Evolutionary conservation across 257 asterid species (phyloP), one percentile per base, ranked within the genome.

Genomic region (Verbascum thapsus): DNA sequence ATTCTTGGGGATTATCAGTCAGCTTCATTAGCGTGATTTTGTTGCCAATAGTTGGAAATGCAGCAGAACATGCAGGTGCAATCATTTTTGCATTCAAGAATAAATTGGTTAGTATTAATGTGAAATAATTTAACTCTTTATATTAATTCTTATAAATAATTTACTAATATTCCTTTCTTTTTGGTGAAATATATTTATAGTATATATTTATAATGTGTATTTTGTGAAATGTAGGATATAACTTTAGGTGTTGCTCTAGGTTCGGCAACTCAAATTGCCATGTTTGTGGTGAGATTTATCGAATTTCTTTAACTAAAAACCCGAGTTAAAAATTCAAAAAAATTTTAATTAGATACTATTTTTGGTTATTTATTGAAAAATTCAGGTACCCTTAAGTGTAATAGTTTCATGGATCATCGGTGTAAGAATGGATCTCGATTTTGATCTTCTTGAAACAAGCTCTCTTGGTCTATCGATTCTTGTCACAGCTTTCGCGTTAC

Each of bases 11-110:
- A 0, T 75, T 89, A 7, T 87, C 99, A 1, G 85, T 89, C 45
- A 78, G 88, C 64, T 92, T 92, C 79, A 87, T 87, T 45, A 89
- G 99, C 26, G 75, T 92, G 20, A 92, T 92, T 74, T 64, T 92
- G 62, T 81, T 92, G 44, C 99, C 99, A 40, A 89, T 92, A 59
- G 97, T 85, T 51, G 99, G 99, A 50, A 92, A 92, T 54, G 97
- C 99, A 45, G 96, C 96, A 3, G 99, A 92, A 66, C 99, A 92
- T 58, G 96, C 99, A 0, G 99, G 95, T 37, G 95, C 99, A 8
- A 44, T 89, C 70, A 89, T 89, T 57, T 92, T 92, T 64, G 97
- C 99, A 12, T 87, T 85, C 71, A 92, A 85, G 65, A 87, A 92
- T 78, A 92, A 92, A 76, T 76, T 92, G 91, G 98, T 88, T 5